These are phyloP conservation scores for Sclerospora graminicola DNA, from an alignment of 352 stramenopile genomes.

Conservation along the genomic window DNA sequence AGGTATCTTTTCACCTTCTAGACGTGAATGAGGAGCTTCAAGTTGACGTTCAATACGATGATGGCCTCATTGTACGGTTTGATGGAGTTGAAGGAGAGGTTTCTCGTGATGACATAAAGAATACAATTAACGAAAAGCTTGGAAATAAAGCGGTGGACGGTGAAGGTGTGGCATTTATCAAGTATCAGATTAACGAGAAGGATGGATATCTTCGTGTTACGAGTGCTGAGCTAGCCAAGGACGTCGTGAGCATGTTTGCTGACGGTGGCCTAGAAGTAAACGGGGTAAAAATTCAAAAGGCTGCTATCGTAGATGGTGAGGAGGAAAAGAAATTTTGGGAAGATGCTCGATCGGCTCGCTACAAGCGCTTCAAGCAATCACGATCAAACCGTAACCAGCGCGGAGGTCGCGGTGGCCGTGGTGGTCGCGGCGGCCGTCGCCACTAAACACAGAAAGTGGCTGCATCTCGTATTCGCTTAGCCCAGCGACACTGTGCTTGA, in stretches of 20 bases:
- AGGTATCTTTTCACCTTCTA: conserved; percentile 70
- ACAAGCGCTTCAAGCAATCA: conserved; percentile 71
- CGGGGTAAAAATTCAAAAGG: conserved; percentile 45
- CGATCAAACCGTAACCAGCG: conserved; percentile 61
- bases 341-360: conserved; percentile 54
- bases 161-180: conserved; percentile 69
- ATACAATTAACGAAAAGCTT: conserved; percentile 76
- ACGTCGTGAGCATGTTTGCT: conserved; percentile 52
- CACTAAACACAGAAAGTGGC: conserved; percentile 23
- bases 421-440: conserved; percentile 28
- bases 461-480: conserved; percentile 8
- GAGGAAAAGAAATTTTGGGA: conserved; percentile 84
- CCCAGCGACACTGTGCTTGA: not conserved
- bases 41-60: conserved; percentile 73
- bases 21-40: conserved; percentile 54
- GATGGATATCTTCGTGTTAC: conserved; percentile 59
- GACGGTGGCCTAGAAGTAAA: conserved; percentile 61
- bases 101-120: conserved; percentile 82
- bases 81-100: conserved; percentile 66
- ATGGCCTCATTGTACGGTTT: conserved; percentile 81
- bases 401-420: conserved; percentile 21
- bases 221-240: conserved; percentile 40
- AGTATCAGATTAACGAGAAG: conserved; percentile 75
- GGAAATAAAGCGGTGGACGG: conserved; percentile 52
- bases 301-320: conserved; percentile 51